Conservation (phyloP, 495 filamentous ascomycete species). For the Aspergillus saccharolyticus region DNA sequence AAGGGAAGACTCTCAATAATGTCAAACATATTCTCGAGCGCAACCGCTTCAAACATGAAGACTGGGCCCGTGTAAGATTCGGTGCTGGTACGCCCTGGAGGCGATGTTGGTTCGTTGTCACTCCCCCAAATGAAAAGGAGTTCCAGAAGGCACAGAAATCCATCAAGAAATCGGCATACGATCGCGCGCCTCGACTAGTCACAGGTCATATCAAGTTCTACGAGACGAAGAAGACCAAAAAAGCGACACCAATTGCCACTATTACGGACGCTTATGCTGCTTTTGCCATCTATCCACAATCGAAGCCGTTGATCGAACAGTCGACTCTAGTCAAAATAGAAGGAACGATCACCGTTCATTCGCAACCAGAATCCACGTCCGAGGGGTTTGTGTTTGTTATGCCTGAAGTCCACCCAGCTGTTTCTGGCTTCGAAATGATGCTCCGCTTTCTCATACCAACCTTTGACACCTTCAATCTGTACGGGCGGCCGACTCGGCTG, state of each 20-base stretch:
- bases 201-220: constrained; percentile 94
- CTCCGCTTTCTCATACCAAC: constrained; percentile 91
- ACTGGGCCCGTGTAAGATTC: constrained; percentile 95
- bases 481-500: constrained; percentile 82
- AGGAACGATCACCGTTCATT: constrained; percentile 81
- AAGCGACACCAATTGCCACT: constrained; percentile 80
- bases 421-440: constrained; percentile 94
- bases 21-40: constrained; percentile 83
- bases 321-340: constrained; percentile 94
- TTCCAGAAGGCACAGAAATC: constrained; percentile 75
- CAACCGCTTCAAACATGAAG: constrained; percentile 67
- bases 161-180: constrained; percentile 79
- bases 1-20: constrained; percentile 80
- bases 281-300: constrained; percentile 93
- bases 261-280: constrained; percentile 87
- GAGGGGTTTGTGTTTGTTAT: constrained; percentile 98
- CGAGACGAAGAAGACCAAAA: constrained; percentile 90
- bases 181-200: constrained; percentile 58
- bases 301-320: constrained; percentile 85
- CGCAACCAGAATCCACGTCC: constrained; percentile 60
- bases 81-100: constrained; percentile 95
- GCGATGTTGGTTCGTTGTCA: constrained; percentile 92
- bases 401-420: constrained; percentile 87
- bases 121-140: constrained; percentile 89
- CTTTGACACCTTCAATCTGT: constrained; percentile 88